Evolutionary conservation across 1,139 yeast genomes (phyloP).

Genomic region (Debaryomyces robertsiae): DNA sequence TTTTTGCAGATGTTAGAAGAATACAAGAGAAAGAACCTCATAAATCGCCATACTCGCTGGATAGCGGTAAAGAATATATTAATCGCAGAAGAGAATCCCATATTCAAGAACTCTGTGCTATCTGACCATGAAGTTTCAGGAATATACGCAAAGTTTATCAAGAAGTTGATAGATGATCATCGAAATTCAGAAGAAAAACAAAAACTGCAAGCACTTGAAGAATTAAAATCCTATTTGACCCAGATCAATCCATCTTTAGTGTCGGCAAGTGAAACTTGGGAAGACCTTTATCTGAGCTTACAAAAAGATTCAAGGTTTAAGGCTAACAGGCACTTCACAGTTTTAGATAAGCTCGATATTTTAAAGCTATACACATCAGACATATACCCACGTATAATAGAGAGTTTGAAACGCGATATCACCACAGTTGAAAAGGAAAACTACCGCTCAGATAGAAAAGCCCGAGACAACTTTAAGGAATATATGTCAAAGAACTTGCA

Average conservation of each 20-base stretch:
- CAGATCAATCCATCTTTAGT: constrained; percentile 38
- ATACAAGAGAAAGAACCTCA: constrained; percentile 32
- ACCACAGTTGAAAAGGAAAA: constrained; percentile 40
- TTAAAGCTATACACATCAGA: constrained; percentile 54
- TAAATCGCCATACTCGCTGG: constrained; percentile 72
- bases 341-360: constrained; percentile 61
- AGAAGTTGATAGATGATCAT: constrained; percentile 40
- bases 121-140: constrained; percentile 57
- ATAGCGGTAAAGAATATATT: constrained; percentile 45
- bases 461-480: constrained; percentile 59
- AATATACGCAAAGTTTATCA: constrained; percentile 54
- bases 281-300: constrained; percentile 40
- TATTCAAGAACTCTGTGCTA: constrained; percentile 64
- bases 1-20: constrained; percentile 52
- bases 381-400: constrained; percentile 42
- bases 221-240: constrained; percentile 51
- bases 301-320: constrained; percentile 53
- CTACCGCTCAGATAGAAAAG: constrained; percentile 60
- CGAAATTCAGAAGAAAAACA: constrained; percentile 31
- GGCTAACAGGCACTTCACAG: constrained; percentile 59
- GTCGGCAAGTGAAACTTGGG: constrained; percentile 44
- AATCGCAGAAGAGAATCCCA: constrained; percentile 62
- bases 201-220: constrained; percentile 53
- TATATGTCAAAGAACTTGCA: constrained; percentile 43
- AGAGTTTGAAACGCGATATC: constrained; percentile 38